Conservation (phyloP, 139 green algal genomes). For the Volvox africanus region DNA sequence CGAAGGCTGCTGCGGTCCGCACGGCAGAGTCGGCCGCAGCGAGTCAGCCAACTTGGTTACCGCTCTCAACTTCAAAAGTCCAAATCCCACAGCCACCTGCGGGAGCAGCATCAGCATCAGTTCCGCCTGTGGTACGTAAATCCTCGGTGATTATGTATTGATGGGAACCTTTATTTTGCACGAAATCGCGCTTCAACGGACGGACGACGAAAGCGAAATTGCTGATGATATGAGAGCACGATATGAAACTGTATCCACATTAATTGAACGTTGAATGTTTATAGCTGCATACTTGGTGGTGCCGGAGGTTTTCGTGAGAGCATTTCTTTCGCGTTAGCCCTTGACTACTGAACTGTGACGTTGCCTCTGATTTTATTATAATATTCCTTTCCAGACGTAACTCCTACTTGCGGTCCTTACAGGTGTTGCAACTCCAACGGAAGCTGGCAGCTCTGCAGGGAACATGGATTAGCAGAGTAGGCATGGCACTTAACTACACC, state of each 20-base stretch:
- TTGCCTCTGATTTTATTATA: too few relatives aligned
- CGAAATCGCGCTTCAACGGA: too few relatives aligned
- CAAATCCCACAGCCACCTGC: neutral
- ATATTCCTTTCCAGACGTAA: too few relatives aligned
- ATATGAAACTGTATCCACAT: too few relatives aligned
- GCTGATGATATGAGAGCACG: too few relatives aligned
- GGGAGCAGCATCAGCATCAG: neutral
- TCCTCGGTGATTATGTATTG: neutral
- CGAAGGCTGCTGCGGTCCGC: neutral
- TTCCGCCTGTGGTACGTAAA: conserved; percentile 35
- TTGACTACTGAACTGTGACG: too few relatives aligned
- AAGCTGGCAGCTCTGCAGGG: conserved; percentile 32
- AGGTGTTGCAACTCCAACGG: conserved; percentile 34
- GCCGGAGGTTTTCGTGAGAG: too few relatives aligned
- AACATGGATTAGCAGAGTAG: conserved; percentile 40
- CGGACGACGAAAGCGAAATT: too few relatives aligned
- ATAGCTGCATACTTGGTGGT: too few relatives aligned
- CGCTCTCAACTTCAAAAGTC: neutral
- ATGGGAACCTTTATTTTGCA: neutral
- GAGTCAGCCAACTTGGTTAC: neutral
- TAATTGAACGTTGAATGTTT: too few relatives aligned
- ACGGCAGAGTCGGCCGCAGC: neutral
- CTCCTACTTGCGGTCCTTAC: neutral
- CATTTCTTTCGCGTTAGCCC: too few relatives aligned
- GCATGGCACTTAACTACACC: conserved; percentile 10